These are phyloP conservation scores for Tephrocybe sp. DNA, from an alignment of 768 basidiomycete genomes.

Conservation along the genomic window DNA sequence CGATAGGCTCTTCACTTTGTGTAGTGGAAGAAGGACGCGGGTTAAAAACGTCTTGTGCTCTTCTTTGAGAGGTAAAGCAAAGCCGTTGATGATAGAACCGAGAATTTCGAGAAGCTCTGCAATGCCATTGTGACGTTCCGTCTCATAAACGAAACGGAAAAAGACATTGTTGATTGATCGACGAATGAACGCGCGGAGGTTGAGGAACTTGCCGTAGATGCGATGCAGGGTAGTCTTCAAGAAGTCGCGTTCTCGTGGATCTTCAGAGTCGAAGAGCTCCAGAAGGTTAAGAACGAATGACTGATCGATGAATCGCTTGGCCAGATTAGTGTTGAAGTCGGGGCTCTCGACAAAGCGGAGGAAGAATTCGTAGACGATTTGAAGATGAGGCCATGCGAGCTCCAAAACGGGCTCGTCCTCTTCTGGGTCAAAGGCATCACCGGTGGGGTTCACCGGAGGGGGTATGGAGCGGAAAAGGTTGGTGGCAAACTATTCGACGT, in stretches of 20 bases:
- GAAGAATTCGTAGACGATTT: slow-evolving; percentile 99
- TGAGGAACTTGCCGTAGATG: slow-evolving; percentile 99
- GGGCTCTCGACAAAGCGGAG: slow-evolving; percentile 96
- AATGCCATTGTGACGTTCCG: slow-evolving; percentile 98
- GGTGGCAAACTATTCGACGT: slow-evolving; percentile 74
- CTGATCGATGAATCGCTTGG: slow-evolving; percentile 97
- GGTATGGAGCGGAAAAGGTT: slow-evolving; percentile 99
- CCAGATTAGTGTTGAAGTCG: slow-evolving; percentile 97
- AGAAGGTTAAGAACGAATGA: slow-evolving; percentile 93
- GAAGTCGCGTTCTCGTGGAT: slow-evolving; percentile 98
- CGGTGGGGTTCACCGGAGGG: slow-evolving; percentile 96
- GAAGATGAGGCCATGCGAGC: slow-evolving; percentile 98
- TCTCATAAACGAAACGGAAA: slow-evolving; percentile 98
- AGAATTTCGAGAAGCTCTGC: slow-evolving; percentile 97
- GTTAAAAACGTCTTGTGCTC: slow-evolving; percentile 99
- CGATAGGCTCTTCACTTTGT: slow-evolving; percentile 97
- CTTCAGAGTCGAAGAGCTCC: slow-evolving; percentile 98
- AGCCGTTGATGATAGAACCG: slow-evolving; percentile 99
- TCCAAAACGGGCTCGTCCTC: slow-evolving; percentile 99
- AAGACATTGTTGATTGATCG: slow-evolving; percentile 99
- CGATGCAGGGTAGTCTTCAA: slow-evolving; percentile 98
- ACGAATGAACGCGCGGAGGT: slow-evolving; percentile 96
- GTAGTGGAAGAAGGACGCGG: slow-evolving; percentile 89
- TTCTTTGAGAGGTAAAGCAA: slow-evolving; percentile 95
- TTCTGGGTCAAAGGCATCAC: slow-evolving; percentile 98